Evolutionary conservation across 2,329 filamentous ascomycete genomes (phyloP).

Genomic region (Pseudogymnoascus sp.): DNA sequence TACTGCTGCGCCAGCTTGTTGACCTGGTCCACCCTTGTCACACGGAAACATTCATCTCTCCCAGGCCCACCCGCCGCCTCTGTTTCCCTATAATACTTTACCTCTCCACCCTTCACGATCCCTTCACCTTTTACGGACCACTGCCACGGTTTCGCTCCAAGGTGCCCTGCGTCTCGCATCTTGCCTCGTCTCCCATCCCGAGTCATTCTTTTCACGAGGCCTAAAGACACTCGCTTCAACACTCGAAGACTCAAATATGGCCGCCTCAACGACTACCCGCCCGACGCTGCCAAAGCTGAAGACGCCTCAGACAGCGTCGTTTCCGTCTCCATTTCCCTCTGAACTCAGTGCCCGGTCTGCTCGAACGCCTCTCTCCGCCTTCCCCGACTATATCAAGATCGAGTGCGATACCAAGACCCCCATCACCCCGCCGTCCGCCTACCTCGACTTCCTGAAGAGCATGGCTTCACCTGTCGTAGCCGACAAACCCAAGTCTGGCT

Average conservation of each 20-base stretch:
- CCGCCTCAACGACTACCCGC: background rate
- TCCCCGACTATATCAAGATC: constrained; percentile 58
- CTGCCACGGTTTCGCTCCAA: background rate
- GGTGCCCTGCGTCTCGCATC: constrained; percentile 2
- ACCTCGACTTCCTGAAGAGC: constrained; percentile 85
- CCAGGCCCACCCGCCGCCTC: background rate
- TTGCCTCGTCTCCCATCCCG: background rate
- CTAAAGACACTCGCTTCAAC: background rate
- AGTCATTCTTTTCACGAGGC: background rate
- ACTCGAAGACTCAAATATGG: background rate
- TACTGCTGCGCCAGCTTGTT: background rate
- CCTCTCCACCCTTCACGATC: background rate
- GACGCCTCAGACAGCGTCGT: constrained; percentile 53
- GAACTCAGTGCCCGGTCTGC: constrained; percentile 51
- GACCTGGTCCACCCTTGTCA: background rate
- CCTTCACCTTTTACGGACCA: constrained; percentile 1
- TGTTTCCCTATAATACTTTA: constrained; percentile 4
- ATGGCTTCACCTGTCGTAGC: constrained; percentile 40
- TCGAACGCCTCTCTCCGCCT: constrained; percentile 58
- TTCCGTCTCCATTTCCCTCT: constrained; percentile 51
- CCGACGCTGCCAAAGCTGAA: constrained; percentile 55
- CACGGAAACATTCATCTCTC: background rate
- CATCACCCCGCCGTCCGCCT: constrained; percentile 82
- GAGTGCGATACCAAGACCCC: constrained; percentile 65
- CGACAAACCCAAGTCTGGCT: constrained; percentile 32